A percentile compares a stretch with the other conserved stretches of the same genome.
These are phyloP conservation scores for Macrotyloma uniflorum DNA, from an alignment of 306 rosid genomes.

Conservation along the genomic window DNA sequence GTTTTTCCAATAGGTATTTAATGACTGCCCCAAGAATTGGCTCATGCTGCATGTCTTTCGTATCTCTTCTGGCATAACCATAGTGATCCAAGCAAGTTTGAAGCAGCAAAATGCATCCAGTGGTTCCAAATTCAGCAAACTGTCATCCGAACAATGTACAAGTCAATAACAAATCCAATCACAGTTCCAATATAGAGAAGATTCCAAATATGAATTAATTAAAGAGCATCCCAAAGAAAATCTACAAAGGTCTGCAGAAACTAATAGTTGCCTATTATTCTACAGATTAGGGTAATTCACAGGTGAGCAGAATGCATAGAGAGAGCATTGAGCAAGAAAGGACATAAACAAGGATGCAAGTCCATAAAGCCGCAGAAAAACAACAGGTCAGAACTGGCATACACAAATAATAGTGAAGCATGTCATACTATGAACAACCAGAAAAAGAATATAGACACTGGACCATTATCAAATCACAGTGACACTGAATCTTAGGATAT, in stretches of 20 bases:
- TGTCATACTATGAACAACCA: not conserved
- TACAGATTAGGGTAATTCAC: not conserved
- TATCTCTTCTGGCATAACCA: conserved; percentile 51
- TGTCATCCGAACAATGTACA: conserved; percentile 43
- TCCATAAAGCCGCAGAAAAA: not conserved
- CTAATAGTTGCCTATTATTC: not conserved
- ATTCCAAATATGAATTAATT: not conserved
- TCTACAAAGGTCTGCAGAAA: not conserved
- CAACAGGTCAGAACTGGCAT: not conserved
- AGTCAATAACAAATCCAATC: conserved; percentile 30
- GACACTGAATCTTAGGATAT: not conserved
- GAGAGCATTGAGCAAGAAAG: not conserved
- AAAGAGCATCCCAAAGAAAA: conserved; percentile 16
- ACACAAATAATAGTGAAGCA: not conserved
- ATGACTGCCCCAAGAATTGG: conserved; percentile 60
- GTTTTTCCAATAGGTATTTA: conserved; percentile 72
- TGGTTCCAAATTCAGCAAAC: conserved; percentile 77
- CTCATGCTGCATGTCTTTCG: conserved; percentile 54
- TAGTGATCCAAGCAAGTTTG: conserved; percentile 81
- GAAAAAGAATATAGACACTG: not conserved
- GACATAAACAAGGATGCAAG: conserved; percentile 24
- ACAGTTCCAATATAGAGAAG: conserved; percentile 9
- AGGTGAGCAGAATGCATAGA: not conserved
- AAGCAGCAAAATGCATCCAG: conserved; percentile 85
- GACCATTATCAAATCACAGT: not conserved